phyloP scores from a whole-genome alignment of 2,329 filamentous ascomycete genomes.

The Trichoderma oligosporum region DNA sequence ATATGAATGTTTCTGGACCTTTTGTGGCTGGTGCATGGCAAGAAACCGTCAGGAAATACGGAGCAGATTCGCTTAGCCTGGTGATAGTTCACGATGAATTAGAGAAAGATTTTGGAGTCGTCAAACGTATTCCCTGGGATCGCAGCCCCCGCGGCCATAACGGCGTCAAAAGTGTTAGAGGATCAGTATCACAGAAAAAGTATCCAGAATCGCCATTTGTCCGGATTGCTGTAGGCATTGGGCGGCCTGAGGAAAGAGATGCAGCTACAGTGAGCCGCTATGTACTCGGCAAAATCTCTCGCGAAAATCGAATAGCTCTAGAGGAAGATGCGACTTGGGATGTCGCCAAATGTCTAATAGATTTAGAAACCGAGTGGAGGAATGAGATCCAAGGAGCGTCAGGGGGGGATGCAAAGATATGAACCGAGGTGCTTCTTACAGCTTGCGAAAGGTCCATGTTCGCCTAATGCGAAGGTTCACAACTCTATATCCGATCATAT shows the following conservation, averaged over 20 bases:
- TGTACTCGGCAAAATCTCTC: conserved; percentile 67
- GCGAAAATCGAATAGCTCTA: conserved; percentile 48
- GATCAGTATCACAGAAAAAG: conserved; percentile 41
- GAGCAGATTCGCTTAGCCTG: conserved; percentile 44
- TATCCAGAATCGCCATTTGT: conserved; percentile 44
- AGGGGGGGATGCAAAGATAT: not conserved
- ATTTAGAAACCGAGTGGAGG: conserved; percentile 42
- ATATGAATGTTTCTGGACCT: conserved; percentile 82
- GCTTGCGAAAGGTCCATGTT: not conserved
- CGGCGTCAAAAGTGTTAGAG: conserved; percentile 65
- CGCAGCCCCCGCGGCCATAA: conserved; percentile 69
- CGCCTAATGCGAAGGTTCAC: not conserved
- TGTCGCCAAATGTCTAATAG: conserved; percentile 48
- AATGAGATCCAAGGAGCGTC: conserved; percentile 7
- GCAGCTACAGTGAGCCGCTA: conserved; percentile 66
- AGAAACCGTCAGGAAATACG: conserved; percentile 44
- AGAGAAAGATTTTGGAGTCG: conserved; percentile 64
- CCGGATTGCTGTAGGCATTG: conserved; percentile 80
- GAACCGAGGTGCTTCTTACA: not conserved
- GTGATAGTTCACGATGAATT: conserved; percentile 88
- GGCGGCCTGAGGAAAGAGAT: conserved; percentile 69
- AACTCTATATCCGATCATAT: not conserved
- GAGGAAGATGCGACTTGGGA: conserved; percentile 49
- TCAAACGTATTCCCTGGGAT: conserved; percentile 61
- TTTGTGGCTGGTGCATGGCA: conserved; percentile 65